Conservation (phyloP, 768 basidiomycete genomes). For the Tylopilus cervinicoccineus region DNA sequence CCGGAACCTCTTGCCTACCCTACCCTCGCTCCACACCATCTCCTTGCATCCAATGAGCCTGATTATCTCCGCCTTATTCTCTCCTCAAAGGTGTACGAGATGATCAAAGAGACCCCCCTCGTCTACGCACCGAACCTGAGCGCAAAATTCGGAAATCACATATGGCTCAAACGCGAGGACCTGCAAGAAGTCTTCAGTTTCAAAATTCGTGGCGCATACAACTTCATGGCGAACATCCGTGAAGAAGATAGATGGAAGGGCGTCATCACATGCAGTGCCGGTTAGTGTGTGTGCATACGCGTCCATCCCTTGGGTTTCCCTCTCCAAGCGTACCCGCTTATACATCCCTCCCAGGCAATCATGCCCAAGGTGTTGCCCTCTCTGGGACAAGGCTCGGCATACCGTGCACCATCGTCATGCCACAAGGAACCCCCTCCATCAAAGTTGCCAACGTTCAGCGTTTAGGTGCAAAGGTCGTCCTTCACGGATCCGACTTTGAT, state of each 20-base stretch:
- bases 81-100: conserved; percentile 87
- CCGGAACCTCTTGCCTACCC: conserved; percentile 65
- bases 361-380: conserved; percentile 96
- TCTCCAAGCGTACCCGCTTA: neutral
- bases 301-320: neutral
- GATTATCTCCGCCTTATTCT: conserved; percentile 89
- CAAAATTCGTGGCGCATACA: conserved; percentile 98
- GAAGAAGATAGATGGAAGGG: conserved; percentile 96
- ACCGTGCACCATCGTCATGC: conserved; percentile 99
- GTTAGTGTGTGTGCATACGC: conserved; percentile 61
- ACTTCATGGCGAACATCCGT: conserved; percentile 89
- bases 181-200: conserved; percentile 98
- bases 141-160: conserved; percentile 82
- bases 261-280: conserved; percentile 96
- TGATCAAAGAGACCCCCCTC: conserved; percentile 86
- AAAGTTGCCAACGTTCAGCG: conserved; percentile 95
- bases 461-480: conserved; percentile 89
- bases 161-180: conserved; percentile 97
- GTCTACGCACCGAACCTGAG: conserved; percentile 85
- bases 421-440: conserved; percentile 89
- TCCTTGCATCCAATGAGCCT: conserved; percentile 64
- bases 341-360: conserved; percentile 65
- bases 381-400: conserved; percentile 85
- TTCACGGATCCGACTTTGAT: conserved; percentile 92
- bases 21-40: conserved; percentile 59